Conservation (phyloP, 2,329 filamentous ascomycete species). For the Colletotrichum lini region DNA sequence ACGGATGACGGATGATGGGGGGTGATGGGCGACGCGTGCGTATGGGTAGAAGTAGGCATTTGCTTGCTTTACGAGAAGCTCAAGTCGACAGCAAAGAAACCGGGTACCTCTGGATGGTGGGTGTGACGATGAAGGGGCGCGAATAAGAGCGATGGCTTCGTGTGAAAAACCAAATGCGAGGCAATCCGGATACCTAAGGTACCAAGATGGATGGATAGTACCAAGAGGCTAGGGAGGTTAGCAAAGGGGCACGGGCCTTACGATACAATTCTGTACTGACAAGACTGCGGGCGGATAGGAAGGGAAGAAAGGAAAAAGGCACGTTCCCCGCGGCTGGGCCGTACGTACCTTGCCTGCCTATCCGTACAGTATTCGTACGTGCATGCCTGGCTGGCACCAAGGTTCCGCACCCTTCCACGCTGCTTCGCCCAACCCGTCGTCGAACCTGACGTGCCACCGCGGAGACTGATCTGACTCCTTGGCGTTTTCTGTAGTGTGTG, state of each 20-base stretch:
- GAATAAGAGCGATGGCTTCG: background rate
- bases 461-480: slow-evolving; percentile 40
- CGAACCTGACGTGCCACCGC: slow-evolving; percentile 36
- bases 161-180: background rate
- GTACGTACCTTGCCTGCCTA: slow-evolving; percentile 11
- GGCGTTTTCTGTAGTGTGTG: slow-evolving; percentile 37
- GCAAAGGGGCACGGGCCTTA: slow-evolving; percentile 20
- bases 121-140: background rate
- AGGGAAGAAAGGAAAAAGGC: background rate
- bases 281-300: background rate
- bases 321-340: slow-evolving; percentile 1
- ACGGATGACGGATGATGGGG: background rate
- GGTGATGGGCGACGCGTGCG: slow-evolving; percentile 1
- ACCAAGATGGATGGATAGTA: no score
- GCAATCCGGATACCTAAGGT: background rate
- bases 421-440: slow-evolving; percentile 9
- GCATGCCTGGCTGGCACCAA: slow-evolving; percentile 22
- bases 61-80: no score
- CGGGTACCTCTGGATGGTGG: background rate
- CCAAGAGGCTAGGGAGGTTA: background rate
- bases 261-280: slow-evolving; percentile 2
- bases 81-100: background rate
- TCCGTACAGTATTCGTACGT: no score
- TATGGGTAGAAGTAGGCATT: background rate
- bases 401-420: background rate